Evolutionary conservation across 768 basidiomycete species (phyloP).

Genomic region (Boletales sp.): DNA sequence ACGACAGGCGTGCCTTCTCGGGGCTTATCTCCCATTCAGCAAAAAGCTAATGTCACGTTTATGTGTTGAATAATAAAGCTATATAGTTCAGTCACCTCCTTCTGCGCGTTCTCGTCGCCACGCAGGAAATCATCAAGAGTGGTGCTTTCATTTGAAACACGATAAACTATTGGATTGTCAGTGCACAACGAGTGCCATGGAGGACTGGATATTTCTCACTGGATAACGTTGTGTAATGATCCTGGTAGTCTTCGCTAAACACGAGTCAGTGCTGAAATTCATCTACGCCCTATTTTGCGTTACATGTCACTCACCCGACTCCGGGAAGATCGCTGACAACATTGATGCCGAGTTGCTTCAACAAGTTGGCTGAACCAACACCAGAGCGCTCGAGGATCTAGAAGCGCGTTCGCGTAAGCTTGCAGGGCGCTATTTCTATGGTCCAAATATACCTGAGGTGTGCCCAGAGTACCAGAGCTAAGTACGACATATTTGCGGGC

Average conservation of each 20-base stretch:
- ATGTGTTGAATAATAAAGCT: background rate
- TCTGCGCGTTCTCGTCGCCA: constrained; percentile 55
- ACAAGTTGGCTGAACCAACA: constrained; percentile 51
- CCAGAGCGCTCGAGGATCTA: constrained; percentile 71
- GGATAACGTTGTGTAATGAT: constrained; percentile 69
- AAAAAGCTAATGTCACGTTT: constrained; percentile 39
- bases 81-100: constrained; percentile 37
- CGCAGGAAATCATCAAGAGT: constrained; percentile 71
- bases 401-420: background rate
- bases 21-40: constrained; percentile 64
- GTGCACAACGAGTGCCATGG: background rate
- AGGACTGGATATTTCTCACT: constrained; percentile 32
- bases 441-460: constrained; percentile 41
- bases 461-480: constrained; percentile 65
- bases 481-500: constrained; percentile 67
- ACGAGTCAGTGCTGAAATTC: constrained; percentile 2
- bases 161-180: constrained; percentile 44
- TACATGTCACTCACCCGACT: constrained; percentile 47
- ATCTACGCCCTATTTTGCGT: background rate
- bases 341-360: constrained; percentile 57
- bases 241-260: constrained; percentile 64
- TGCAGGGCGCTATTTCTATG: background rate
- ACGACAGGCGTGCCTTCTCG: constrained; percentile 64
- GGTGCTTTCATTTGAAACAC: constrained; percentile 60
- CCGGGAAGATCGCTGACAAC: constrained; percentile 68